Evolutionary conservation across 495 filamentous ascomycete genomes (phyloP).

Genomic region (Penicillium egyptiacum): DNA sequence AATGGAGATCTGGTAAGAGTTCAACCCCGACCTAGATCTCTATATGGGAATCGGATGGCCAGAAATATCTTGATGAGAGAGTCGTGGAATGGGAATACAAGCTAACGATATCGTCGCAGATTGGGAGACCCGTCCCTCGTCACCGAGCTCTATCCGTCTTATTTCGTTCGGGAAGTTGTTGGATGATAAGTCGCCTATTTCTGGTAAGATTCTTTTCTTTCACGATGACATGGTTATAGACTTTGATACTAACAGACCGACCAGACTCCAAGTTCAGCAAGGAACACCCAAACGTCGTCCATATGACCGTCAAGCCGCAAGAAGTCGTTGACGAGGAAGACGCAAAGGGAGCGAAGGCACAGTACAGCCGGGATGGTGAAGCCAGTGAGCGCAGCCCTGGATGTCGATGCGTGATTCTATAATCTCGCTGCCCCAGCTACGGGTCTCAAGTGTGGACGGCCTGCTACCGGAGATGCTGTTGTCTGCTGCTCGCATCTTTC

Average conservation of each 20-base stretch:
- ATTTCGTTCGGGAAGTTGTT: slow-evolving; percentile 87
- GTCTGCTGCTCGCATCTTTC: not conserved
- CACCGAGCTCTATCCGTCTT: slow-evolving; percentile 79
- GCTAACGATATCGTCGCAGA: slow-evolving; percentile 46
- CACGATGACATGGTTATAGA: not conserved
- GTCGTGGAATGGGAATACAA: not conserved
- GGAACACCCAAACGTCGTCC: slow-evolving; percentile 76
- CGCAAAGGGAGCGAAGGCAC: slow-evolving; percentile 69
- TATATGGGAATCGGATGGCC: not conserved
- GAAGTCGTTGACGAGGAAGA: slow-evolving; percentile 90
- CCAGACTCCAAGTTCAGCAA: slow-evolving; percentile 76
- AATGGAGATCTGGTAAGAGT: slow-evolving; percentile 71
- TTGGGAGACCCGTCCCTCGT: slow-evolving; percentile 82
- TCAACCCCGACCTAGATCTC: not conserved
- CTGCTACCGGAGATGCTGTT: not conserved
- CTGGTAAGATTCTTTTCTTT: slow-evolving; percentile 49
- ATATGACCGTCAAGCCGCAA: slow-evolving; percentile 90
- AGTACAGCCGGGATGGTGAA: slow-evolving; percentile 56
- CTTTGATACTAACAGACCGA: slow-evolving; percentile 7
- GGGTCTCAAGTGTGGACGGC: not conserved
- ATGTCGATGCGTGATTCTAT: slow-evolving; percentile 81
- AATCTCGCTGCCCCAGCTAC: slow-evolving; percentile 27
- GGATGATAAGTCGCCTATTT: slow-evolving; percentile 79
- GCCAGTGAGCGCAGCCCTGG: slow-evolving; percentile 63
- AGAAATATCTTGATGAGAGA: not conserved